Conservation (phyloP, 139 green algal species). For the Tetradesmus obliquus region DNA sequence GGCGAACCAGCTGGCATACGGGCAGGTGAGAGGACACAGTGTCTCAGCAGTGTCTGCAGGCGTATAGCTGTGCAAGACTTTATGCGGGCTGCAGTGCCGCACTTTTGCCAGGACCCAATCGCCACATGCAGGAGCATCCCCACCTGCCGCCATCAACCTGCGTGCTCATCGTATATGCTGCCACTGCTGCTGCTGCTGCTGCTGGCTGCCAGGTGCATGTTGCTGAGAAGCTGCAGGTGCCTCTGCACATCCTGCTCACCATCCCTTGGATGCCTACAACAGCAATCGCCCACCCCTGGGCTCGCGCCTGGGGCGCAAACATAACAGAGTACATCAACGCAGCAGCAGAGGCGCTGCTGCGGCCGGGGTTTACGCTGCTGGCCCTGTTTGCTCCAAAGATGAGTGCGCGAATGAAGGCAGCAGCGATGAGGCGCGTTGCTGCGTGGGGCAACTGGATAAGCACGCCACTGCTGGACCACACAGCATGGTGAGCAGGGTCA, state of each 20-base stretch:
- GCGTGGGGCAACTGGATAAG: constrained; percentile 4
- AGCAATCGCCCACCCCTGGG: constrained; percentile 34
- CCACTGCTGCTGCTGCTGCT: not conserved
- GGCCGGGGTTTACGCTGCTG: constrained; percentile 5
- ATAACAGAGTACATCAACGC: constrained; percentile 18
- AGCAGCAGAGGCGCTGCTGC: not conserved
- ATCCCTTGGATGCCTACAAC: constrained; percentile 41
- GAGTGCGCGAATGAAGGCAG: not conserved
- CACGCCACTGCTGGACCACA: constrained; percentile 39
- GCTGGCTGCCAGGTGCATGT: constrained; percentile 28
- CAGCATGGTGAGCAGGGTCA: not conserved
- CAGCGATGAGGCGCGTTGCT: not conserved
- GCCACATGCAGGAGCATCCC: too few species aligned
- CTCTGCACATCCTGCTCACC: constrained; percentile 26
- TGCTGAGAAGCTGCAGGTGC: constrained; percentile 31
- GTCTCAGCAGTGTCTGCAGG: not conserved
- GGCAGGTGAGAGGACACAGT: constrained; percentile 18
- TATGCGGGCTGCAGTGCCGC: not conserved
- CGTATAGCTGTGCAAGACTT: not conserved
- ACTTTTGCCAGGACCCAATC: not conserved
- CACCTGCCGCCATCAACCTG: too few species aligned
- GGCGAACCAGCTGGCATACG: constrained; percentile 47
- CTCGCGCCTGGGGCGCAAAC: constrained; percentile 22
- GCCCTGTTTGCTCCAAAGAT: not conserved
- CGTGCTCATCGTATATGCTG: not conserved